Percentiles rank a stretch among this genome's conserved stretches.
These are phyloP conservation scores for Cyberlindnera lachancei DNA, from an alignment of 805 yeast genomes.

Conservation along the genomic window DNA sequence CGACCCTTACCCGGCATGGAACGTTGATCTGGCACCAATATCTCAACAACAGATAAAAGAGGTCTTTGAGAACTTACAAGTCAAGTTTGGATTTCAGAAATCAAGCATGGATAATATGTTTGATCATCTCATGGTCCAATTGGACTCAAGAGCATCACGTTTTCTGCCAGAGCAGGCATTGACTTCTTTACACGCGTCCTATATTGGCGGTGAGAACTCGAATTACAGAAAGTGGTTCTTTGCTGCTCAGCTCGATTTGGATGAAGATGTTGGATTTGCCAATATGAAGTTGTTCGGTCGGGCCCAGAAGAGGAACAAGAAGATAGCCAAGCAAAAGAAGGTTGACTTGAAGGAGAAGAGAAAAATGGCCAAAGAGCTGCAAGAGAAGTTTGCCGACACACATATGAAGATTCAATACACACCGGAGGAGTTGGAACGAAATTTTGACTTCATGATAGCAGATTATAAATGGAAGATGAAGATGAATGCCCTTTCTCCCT, in stretches of 20 bases:
- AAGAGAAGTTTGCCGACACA: constrained; percentile 38
- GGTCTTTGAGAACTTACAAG: constrained; percentile 52
- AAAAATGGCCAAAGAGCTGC: constrained; percentile 37
- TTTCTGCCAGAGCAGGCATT: constrained; percentile 66
- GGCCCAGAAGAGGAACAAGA: constrained; percentile 34
- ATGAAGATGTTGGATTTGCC: constrained; percentile 55
- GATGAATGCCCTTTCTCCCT: constrained; percentile 39
- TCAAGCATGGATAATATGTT: constrained; percentile 73
- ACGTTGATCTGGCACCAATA: constrained; percentile 56
- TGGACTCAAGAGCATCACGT: constrained; percentile 84
- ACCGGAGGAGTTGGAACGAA: constrained; percentile 34
- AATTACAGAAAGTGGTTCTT: constrained; percentile 91
- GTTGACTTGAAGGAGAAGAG: constrained; percentile 26
- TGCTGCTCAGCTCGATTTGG: constrained; percentile 74
- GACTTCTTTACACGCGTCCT: constrained; percentile 74
- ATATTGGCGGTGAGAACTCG: constrained; percentile 84
- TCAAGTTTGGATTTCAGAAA: constrained; percentile 75
- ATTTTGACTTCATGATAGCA: constrained; percentile 52
- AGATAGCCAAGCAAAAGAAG: constrained; percentile 34
- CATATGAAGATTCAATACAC: constrained; percentile 47
- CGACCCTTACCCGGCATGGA: constrained; percentile 15
- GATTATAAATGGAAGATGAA: constrained; percentile 54
- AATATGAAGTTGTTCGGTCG: constrained; percentile 47
- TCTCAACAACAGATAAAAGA: constrained; percentile 53
- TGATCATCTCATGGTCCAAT: constrained; percentile 70